phyloP scores from a whole-genome alignment of 495 filamentous ascomycete genomes.

The Acidiella bohemica region DNA sequence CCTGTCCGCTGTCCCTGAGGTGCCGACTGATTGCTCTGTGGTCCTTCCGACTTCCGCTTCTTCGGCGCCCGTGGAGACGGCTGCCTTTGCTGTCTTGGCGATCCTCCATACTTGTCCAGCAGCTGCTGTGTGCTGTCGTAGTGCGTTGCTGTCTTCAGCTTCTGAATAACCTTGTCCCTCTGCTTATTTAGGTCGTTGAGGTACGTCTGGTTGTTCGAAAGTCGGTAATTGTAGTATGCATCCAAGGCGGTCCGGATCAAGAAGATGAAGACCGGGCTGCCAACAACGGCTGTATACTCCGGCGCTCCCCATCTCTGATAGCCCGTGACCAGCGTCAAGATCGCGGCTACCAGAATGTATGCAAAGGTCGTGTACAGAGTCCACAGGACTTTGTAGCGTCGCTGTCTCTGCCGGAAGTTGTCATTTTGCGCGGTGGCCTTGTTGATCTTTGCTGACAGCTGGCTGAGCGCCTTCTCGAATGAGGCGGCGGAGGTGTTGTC shows the following conservation, averaged over 20 bases:
- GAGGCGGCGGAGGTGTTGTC: conserved; percentile 74
- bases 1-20: conserved; percentile 27
- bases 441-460: conserved; percentile 67
- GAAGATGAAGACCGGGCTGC: conserved; percentile 72
- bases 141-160: conserved; percentile 84
- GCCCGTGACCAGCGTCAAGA: conserved; percentile 70
- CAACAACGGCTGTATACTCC: conserved; percentile 65
- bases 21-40: conserved; percentile 5
- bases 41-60: conserved; percentile 32
- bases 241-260: conserved; percentile 44
- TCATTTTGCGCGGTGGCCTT: conserved; percentile 58
- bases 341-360: conserved; percentile 71
- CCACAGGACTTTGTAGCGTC: conserved; percentile 73
- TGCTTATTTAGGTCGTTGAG: conserved; percentile 63
- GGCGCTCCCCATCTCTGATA: conserved; percentile 61
- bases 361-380: conserved; percentile 81
- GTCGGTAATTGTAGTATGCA: conserved; percentile 69
- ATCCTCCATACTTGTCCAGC: conserved; percentile 80
- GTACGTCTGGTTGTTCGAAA: conserved; percentile 48
- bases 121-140: conserved; percentile 90
- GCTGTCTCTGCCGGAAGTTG: conserved; percentile 49
- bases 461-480: conserved; percentile 80
- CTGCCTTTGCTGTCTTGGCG: conserved; percentile 14
- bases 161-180: conserved; percentile 75
- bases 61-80: conserved; percentile 32